These are phyloP conservation scores for Truncatella angustata DNA, from an alignment of 2,329 filamentous ascomycete genomes.

Conservation along the genomic window DNA sequence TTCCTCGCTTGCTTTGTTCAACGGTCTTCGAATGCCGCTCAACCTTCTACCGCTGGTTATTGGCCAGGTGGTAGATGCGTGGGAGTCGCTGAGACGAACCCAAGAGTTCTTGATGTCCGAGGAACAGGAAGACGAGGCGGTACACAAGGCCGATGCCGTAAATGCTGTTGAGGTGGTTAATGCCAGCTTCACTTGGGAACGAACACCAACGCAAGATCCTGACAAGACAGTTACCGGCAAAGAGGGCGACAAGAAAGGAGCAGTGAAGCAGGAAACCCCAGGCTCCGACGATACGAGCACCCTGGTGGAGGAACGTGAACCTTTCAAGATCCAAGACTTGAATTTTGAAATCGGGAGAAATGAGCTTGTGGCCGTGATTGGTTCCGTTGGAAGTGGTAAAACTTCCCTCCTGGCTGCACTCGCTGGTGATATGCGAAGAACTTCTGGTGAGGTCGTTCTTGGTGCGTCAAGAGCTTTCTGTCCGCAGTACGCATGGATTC, in stretches of 20 bases:
- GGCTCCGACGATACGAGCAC: constrained; percentile 54
- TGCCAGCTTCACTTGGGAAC: constrained; percentile 88
- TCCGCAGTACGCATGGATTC: constrained; percentile 97
- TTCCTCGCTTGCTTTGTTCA: constrained; percentile 92
- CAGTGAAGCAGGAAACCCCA: constrained; percentile 27
- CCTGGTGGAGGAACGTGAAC: constrained; percentile 56
- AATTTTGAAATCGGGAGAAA: constrained; percentile 68
- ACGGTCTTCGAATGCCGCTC: constrained; percentile 83
- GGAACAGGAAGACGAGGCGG: constrained; percentile 73
- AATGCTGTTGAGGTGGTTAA: constrained; percentile 69
- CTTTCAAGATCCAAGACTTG: constrained; percentile 71
- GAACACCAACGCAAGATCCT: constrained; percentile 53
- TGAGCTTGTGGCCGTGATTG: constrained; percentile 82
- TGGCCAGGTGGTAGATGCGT: constrained; percentile 86
- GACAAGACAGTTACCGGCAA: constrained; percentile 44
- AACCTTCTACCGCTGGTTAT: constrained; percentile 87
- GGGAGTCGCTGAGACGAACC: constrained; percentile 79
- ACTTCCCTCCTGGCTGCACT: constrained; percentile 84
- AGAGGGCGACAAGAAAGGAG: constrained; percentile 26
- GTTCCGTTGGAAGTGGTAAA: constrained; percentile 86
- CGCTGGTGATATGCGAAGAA: constrained; percentile 91
- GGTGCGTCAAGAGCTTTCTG: constrained; percentile 86
- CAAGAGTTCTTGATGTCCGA: constrained; percentile 86
- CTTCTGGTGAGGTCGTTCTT: constrained; percentile 68
- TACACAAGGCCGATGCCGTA: constrained; percentile 53